These are phyloP conservation scores for Vitis amurensis DNA, from an alignment of 164 flowering plant genomes.

Conservation along the genomic window DNA sequence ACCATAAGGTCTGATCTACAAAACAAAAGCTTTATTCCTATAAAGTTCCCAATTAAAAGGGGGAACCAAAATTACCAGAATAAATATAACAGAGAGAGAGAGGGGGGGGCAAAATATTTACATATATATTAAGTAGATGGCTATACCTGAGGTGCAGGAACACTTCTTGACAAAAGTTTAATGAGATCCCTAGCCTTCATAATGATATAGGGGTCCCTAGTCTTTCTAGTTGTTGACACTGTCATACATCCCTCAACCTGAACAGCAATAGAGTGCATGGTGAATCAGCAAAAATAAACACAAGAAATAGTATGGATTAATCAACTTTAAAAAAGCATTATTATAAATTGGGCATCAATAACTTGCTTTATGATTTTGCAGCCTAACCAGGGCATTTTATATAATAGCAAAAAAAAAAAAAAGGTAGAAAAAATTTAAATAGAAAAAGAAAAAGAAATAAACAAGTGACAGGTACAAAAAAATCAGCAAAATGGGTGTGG, in stretches of 20 bases:
- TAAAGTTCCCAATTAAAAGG: not conserved
- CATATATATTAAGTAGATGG: not conserved
- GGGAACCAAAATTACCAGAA: no score
- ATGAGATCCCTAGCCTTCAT: slow-evolving; percentile 91
- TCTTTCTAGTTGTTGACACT: slow-evolving; percentile 86
- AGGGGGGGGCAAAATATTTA: not conserved
- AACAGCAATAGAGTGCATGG: not conserved
- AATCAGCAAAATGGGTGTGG: no score
- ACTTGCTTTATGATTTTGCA: no score
- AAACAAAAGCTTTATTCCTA: not conserved
- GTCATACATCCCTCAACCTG: slow-evolving; percentile 92
- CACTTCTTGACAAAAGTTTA: slow-evolving; percentile 90
- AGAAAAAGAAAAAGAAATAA: not conserved
- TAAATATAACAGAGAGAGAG: not conserved
- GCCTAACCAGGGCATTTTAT: no score
- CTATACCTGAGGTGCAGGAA: slow-evolving; percentile 93
- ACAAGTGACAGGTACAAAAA: no score
- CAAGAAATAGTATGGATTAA: not conserved
- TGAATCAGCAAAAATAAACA: not conserved
- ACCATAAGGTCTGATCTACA: not conserved
- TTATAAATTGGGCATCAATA: no score
- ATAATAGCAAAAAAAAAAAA: no score
- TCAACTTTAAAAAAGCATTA: no score
- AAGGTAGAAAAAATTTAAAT: not conserved
- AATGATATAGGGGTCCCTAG: slow-evolving; percentile 86